Percentiles rank a stretch among this genome's conserved stretches.
Evolutionary conservation across 345 rosid species (phyloP).

Genomic region (Adansonia digitata): DNA sequence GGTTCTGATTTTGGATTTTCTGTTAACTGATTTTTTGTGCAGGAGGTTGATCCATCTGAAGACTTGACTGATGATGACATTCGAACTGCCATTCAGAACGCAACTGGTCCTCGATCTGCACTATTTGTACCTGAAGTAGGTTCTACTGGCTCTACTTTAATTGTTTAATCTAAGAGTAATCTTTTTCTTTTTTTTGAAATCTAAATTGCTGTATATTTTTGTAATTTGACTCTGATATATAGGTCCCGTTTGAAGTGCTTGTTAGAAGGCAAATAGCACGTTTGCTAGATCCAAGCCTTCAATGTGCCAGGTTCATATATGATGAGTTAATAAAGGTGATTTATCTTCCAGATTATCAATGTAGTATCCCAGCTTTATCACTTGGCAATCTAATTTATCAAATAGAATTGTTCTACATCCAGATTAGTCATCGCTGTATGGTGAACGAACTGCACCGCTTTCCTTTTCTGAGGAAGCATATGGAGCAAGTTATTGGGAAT

Average conservation of each 20-base stretch:
- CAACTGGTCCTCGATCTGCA: constrained; percentile 89
- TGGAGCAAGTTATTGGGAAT: constrained; percentile 89
- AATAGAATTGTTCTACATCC: constrained; percentile 20
- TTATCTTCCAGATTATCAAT: background rate
- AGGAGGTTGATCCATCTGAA: constrained; percentile 98
- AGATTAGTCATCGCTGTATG: constrained; percentile 90
- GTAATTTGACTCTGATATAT: constrained; percentile 11
- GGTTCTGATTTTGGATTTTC: background rate
- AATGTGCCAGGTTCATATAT: constrained; percentile 94
- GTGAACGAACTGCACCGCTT: constrained; percentile 71
- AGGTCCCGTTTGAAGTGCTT: constrained; percentile 98
- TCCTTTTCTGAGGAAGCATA: constrained; percentile 80
- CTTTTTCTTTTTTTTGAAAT: background rate
- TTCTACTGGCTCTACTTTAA: constrained; percentile 11
- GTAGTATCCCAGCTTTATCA: background rate
- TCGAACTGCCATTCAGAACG: constrained; percentile 93
- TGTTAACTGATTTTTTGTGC: constrained; percentile 9
- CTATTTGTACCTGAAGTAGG: constrained; percentile 88
- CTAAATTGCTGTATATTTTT: background rate
- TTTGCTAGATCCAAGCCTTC: constrained; percentile 89
- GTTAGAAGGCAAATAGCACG: constrained; percentile 89
- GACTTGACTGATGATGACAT: constrained; percentile 92
- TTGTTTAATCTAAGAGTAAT: background rate
- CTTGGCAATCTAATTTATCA: background rate
- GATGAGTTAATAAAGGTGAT: constrained; percentile 85